Percentiles rank a stretch among this genome's conserved stretches.
Conservation (phyloP, 2,329 filamentous ascomycete species). For the Talaromyces albobiverticillius region DNA sequence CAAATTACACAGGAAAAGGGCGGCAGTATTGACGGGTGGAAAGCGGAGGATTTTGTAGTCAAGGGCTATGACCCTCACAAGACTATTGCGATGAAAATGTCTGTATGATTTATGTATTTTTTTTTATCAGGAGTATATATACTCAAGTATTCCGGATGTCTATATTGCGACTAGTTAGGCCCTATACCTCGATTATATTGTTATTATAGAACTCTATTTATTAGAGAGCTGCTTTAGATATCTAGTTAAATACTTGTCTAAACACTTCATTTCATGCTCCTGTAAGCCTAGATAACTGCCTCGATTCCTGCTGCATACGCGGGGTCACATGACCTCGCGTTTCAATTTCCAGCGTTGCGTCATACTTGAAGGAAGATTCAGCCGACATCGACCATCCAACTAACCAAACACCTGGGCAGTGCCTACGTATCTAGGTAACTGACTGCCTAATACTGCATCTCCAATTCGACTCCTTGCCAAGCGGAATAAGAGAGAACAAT, state of each 20-base stretch:
- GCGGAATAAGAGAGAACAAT: slow-evolving; percentile 46
- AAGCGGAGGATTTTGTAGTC: slow-evolving; percentile 80
- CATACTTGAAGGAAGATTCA: too few relatives aligned
- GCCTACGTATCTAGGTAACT: too few relatives aligned
- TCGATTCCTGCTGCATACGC: not conserved
- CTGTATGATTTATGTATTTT: slow-evolving; percentile 52
- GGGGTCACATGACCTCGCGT: slow-evolving; percentile 8
- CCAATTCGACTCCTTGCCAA: not conserved
- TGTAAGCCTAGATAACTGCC: too few relatives aligned
- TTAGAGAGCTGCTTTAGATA: too few relatives aligned
- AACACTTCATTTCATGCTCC: too few relatives aligned
- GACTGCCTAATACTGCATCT: too few relatives aligned
- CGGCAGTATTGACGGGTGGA: slow-evolving; percentile 86
- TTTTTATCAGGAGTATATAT: not conserved
- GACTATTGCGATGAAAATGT: slow-evolving; percentile 98
- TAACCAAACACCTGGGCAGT: too few relatives aligned
- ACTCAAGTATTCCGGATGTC: too few relatives aligned
- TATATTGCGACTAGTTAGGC: not conserved
- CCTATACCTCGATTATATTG: too few relatives aligned
- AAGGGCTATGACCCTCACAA: slow-evolving; percentile 89
- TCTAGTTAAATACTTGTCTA: too few relatives aligned
- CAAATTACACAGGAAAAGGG: slow-evolving; percentile 66
- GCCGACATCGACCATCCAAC: too few relatives aligned
- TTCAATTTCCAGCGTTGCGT: not conserved
- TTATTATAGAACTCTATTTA: not conserved